Evolutionary conservation across 345 rosid genomes (phyloP).

Genomic region (Gossypium arboreum): DNA sequence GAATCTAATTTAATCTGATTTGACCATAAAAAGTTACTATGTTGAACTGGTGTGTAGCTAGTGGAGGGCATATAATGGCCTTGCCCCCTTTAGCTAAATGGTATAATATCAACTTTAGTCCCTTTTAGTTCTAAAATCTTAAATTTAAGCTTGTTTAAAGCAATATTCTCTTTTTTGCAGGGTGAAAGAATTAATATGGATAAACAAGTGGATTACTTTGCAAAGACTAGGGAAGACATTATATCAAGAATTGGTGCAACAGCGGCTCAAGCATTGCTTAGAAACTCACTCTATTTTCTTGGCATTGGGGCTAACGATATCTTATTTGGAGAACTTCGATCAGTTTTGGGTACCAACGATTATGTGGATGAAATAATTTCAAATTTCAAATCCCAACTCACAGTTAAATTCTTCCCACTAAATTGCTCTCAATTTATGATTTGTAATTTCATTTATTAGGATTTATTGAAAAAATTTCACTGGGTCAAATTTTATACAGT

Average conservation of each 20-base stretch:
- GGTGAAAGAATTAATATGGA: conserved; percentile 57
- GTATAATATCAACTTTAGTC: no score
- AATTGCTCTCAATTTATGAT: not conserved
- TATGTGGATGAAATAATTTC: not conserved
- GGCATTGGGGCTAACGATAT: conserved; percentile 13
- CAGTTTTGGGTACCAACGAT: not conserved
- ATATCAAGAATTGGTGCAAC: conserved; percentile 28
- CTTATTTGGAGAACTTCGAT: not conserved
- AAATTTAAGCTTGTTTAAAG: no score
- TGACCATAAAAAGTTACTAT: no score
- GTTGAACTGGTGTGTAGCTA: no score
- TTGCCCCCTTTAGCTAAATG: no score
- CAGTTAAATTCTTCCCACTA: not conserved
- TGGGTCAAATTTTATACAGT: not conserved
- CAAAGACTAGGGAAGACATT: conserved; percentile 35
- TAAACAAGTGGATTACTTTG: conserved; percentile 38
- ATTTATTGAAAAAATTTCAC: rapidly evolving
- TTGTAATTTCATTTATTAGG: not conserved
- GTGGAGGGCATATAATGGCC: no score
- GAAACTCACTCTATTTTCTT: conserved; percentile 12
- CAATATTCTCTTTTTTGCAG: conserved; percentile 21
- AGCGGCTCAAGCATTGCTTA: conserved; percentile 32
- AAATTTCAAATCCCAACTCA: conserved; percentile 14
- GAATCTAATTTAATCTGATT: no score
- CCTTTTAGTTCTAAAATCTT: no score